Base-by-base conservation (phyloP, 176 grass and related monocot genomes). In the Cenchrus americanus region DNA sequence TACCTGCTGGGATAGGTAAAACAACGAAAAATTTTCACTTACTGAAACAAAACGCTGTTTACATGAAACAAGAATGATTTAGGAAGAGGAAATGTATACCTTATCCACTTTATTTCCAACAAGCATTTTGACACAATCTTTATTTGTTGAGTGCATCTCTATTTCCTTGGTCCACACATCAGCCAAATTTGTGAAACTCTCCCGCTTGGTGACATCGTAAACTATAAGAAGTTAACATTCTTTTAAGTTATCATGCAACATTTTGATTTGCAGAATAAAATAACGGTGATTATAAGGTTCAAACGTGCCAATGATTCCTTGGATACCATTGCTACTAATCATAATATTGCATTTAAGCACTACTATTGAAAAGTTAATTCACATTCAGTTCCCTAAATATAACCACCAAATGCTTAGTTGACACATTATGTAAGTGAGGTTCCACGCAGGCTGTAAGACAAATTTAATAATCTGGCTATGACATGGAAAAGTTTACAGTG, bases 31-130 rank as follows among this genome's bases (percentile, higher is more conserved):
- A 8, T 6, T 79, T 73, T 6, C 9, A 6, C n/a, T 66, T 82
- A 53, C 3, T 8, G 17, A 37, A 80, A 71, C 26, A n/a, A 24
- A 65, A 43, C 5, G 12, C 21, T 24, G 18, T 70, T 59, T 14
- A 27, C 22, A 75, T 4, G 0, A 40, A 66, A 44, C 3, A 77
- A 24, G 1, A 41, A 68, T 61, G 21, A 67, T 34, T 66, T 43
- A 62, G 27, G 74, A 14, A 42, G 7, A 50, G 17, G n/a, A 48
- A 11, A 62, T 49, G 49, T 57, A n/a, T 86, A 99, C 96, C 96
- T 96, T 96, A 83, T 99, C 96, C 82, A 96, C 83, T 90, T 99
- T 99, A 83, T 96, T 99, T 57, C 96, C 91, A 64, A 99, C 93
- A 79, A 99, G 87, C 83, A 99, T 90, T 88, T 99, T 99, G 81